Base-by-base conservation (phyloP, 257 asterid species). In the Gentiana straminea region DNA sequence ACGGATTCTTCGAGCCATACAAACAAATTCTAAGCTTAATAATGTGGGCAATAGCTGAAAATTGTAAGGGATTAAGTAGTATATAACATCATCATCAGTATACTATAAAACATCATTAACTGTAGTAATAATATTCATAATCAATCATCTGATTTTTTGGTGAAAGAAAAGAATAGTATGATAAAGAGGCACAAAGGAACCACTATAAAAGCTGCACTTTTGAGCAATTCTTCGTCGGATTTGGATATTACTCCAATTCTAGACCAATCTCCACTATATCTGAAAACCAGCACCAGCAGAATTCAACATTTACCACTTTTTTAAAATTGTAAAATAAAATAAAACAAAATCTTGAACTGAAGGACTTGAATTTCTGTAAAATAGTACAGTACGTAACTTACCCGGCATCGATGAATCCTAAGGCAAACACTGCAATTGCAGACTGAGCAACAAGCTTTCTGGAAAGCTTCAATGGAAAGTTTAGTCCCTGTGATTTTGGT, bases 261-360 rank as follows among this genome's bases (percentile, higher is more conserved):
- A 24, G 94, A 83, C 95, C 97, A 89, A 48, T 89, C 95, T 63
- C 97, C 97, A 74, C 97, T 85, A 9, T 88, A 88, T 79, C 95
- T 88, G 84, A 66, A 51, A 9, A 5, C 45, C 24, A 24, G 0
- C 24, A 24, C 24, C 24, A 24, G 24, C 24, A 24, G 24, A 24
- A 24, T 24, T 24, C 24, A 24, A 24, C 24, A 24, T 24, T 24
- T 24, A 24, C 24, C 24, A 24, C 24, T 24, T 24, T 24, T 24
- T 24, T n/a, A n/a, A 24, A 24, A 24, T 24, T 24, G 24, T 24
- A 24, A 24, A 24, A 24, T 24, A 24, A 24, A 24, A 15, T 15
- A 15, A 24, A 24, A n/a, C n/a, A 24, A 24, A 24, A 24, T 24
- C 24, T 24, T 24, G 24, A 24, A 24, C 24, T 24, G 24, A 24